Evolutionary conservation across 192 early-diverging fungal species (phyloP).

Genomic region (Polychytrium aggregatum): DNA sequence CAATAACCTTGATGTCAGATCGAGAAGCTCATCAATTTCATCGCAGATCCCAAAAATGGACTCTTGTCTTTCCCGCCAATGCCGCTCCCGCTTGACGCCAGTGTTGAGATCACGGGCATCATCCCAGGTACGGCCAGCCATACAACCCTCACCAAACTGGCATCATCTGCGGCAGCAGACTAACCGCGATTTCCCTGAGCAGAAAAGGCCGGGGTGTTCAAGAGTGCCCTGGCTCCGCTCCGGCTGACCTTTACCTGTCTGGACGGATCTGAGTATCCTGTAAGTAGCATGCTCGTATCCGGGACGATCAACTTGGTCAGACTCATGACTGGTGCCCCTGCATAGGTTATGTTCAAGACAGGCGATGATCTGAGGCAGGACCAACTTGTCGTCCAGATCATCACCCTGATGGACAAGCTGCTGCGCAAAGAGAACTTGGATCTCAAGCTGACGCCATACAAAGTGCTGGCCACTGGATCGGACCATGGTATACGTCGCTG

Average conservation of each 20-base stretch:
- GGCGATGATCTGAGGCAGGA: slow-evolving; percentile 98
- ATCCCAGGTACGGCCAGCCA: slow-evolving; percentile 51
- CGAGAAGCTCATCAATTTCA: slow-evolving; percentile 61
- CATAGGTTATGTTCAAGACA: slow-evolving; percentile 89
- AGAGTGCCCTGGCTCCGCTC: slow-evolving; percentile 80
- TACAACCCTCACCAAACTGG: too few species aligned
- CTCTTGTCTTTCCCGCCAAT: slow-evolving; percentile 72
- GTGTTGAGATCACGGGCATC: slow-evolving; percentile 78
- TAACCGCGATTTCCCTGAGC: background rate
- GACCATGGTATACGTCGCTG: slow-evolving; percentile 62
- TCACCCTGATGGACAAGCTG: slow-evolving; percentile 93
- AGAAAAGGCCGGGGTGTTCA: slow-evolving; percentile 82
- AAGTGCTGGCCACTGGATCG: slow-evolving; percentile 86
- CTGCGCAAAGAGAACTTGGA: slow-evolving; percentile 94
- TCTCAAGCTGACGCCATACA: slow-evolving; percentile 83
- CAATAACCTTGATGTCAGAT: too few species aligned
- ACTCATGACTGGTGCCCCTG: too few species aligned
- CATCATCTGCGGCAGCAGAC: slow-evolving; percentile 1
- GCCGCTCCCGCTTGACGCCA: slow-evolving; percentile 82
- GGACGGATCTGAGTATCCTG: slow-evolving; percentile 82
- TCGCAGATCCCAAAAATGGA: slow-evolving; percentile 77
- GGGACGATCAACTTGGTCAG: too few species aligned
- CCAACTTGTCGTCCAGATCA: slow-evolving; percentile 95
- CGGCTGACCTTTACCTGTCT: slow-evolving; percentile 70
- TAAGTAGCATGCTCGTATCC: slow-evolving; percentile 10